Percentiles rank a stretch among this genome's conserved stretches.
Conservation (phyloP, 257 asterid genomes). For the Solanum neorickii region DNA sequence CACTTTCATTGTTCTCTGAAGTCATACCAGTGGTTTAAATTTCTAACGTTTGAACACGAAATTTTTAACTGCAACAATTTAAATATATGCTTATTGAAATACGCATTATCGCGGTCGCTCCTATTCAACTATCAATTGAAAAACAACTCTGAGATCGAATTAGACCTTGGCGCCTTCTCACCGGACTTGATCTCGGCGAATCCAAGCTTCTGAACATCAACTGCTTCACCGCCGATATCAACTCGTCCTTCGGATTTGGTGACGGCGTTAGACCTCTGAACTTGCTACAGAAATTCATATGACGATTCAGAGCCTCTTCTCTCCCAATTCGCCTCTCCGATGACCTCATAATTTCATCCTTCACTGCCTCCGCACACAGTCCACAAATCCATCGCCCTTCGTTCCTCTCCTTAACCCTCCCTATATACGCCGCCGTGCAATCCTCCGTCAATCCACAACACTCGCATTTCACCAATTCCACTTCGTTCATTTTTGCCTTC, state of each 20-base stretch:
- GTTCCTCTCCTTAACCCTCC: constrained; percentile 40
- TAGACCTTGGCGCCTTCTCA: constrained; percentile 19
- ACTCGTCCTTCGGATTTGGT: constrained; percentile 32
- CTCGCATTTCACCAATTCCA: constrained; percentile 52
- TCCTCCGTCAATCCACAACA: constrained; percentile 86
- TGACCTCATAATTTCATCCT: constrained; percentile 45
- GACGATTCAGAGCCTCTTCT: constrained; percentile 64
- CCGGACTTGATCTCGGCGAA: constrained; percentile 49
- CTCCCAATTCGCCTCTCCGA: constrained; percentile 32
- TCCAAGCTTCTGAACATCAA: constrained; percentile 64
- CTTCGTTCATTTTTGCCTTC: constrained; percentile 15
- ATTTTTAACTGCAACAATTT: too few relatives aligned
- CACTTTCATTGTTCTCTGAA: background rate
- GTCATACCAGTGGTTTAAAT: too few relatives aligned
- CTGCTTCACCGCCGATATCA: constrained; percentile 67
- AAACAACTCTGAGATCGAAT: constrained; percentile 35
- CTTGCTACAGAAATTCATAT: constrained; percentile 61
- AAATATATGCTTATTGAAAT: too few relatives aligned
- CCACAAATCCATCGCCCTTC: constrained; percentile 86
- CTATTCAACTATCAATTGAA: constrained; percentile 24
- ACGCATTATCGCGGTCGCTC: too few relatives aligned
- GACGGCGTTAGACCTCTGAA: constrained; percentile 54
- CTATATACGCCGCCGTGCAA: constrained; percentile 60
- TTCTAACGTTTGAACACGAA: too few relatives aligned
- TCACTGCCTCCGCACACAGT: constrained; percentile 73